These are phyloP conservation scores for Lachancea waltii DNA, from an alignment of 805 yeast genomes.

Conservation along the genomic window DNA sequence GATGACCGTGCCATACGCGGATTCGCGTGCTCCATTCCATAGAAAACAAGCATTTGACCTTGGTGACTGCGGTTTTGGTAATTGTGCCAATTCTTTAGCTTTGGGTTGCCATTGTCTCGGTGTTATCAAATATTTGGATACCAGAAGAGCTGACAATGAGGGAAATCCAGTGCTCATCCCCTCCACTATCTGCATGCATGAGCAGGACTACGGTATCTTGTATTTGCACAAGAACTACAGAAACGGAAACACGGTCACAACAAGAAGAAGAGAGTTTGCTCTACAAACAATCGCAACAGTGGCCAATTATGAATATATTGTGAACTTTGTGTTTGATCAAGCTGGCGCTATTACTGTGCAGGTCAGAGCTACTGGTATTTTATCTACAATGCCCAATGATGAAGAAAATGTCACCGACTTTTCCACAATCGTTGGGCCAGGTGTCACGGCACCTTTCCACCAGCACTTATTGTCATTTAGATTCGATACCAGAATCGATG, in stretches of 20 bases:
- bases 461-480: constrained; percentile 76
- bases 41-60: constrained; percentile 83
- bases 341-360: constrained; percentile 75
- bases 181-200: constrained; percentile 74
- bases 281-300: constrained; percentile 79
- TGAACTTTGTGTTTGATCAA: constrained; percentile 66
- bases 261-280: constrained; percentile 72
- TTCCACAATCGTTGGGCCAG: constrained; percentile 73
- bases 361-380: constrained; percentile 80
- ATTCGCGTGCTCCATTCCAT: constrained; percentile 76
- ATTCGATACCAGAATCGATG: constrained; percentile 78
- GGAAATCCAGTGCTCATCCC: constrained; percentile 61
- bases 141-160: constrained; percentile 45
- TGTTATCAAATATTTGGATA: constrained; percentile 66
- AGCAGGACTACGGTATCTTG: constrained; percentile 68
- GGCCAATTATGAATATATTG: constrained; percentile 75
- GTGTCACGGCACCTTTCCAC: constrained; percentile 78
- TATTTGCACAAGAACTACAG: constrained; percentile 79
- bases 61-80: constrained; percentile 82
- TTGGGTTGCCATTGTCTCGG: constrained; percentile 84
- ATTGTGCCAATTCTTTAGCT: constrained; percentile 56
- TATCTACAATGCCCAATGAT: constrained; percentile 79
- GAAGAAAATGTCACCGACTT: constrained; percentile 55
- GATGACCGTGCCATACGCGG: constrained; percentile 87
- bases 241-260: constrained; percentile 61